Percentiles rank a stretch among this genome's conserved stretches.
phyloP scores from a whole-genome alignment of 805 yeast genomes.

The Wickerhamiella brachini region DNA sequence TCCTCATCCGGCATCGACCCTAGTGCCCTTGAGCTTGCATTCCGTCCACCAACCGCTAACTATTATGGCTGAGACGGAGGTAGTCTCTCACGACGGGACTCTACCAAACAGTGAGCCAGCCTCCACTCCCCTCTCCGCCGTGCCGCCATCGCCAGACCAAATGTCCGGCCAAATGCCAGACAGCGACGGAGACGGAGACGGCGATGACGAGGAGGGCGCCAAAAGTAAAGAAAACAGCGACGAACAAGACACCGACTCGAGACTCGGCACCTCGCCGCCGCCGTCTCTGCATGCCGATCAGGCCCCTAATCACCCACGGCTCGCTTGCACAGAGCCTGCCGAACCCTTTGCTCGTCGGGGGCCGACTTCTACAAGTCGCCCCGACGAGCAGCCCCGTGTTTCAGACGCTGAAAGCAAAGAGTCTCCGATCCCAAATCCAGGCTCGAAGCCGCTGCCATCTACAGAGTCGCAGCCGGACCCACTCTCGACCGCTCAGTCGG shows the following conservation, averaged over 20 bases:
- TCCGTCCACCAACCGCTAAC: background rate
- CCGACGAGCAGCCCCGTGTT: background rate
- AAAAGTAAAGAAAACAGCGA: background rate
- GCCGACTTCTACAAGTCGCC: background rate
- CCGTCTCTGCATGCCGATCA: background rate
- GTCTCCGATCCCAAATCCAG: background rate
- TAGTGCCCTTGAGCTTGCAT: background rate
- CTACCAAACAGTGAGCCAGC: background rate
- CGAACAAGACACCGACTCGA: background rate
- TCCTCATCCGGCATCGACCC: conserved; percentile 1
- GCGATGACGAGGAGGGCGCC: background rate
- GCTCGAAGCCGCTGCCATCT: background rate
- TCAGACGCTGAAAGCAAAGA: background rate
- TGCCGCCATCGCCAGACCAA: background rate
- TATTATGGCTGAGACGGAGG: background rate
- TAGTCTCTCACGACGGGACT: background rate
- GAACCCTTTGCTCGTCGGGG: background rate
- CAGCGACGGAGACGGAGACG: background rate
- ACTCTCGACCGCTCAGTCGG: background rate
- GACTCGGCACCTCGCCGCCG: background rate
- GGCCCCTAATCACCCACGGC: background rate
- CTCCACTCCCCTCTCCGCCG: background rate
- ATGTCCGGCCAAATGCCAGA: background rate
- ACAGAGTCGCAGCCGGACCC: too few relatives aligned
- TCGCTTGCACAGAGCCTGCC: background rate